phyloP scores from a whole-genome alignment of 805 yeast species.

The Suhomyces pyralidae region DNA sequence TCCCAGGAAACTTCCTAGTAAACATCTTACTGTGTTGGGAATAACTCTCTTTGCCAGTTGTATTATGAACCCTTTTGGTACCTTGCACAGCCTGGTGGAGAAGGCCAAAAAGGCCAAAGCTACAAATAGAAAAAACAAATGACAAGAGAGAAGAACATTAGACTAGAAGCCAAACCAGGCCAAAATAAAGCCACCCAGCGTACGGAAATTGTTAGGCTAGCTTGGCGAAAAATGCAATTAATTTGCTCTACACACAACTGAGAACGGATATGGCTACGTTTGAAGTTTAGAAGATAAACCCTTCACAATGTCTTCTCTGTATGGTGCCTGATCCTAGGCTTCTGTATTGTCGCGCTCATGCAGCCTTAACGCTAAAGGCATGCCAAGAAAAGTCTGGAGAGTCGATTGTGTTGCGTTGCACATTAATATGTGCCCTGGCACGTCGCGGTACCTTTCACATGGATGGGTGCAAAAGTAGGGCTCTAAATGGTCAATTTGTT shows the following conservation, averaged over 20 bases:
- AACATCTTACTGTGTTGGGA: background rate
- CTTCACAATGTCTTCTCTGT: background rate
- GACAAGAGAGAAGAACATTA: too few species aligned
- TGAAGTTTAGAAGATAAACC: too few species aligned
- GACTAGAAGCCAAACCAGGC: too few species aligned
- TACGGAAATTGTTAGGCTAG: too few species aligned
- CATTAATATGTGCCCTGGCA: background rate
- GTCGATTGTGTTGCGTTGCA: background rate
- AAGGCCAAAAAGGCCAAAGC: background rate
- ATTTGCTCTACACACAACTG: too few species aligned
- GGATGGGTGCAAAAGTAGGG: background rate
- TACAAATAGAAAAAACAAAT: constrained; percentile 31
- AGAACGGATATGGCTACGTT: too few species aligned
- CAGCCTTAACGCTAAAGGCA: background rate
- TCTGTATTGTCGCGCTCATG: background rate
- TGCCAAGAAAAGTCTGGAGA: background rate
- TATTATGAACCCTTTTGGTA: background rate
- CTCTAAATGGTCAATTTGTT: too few species aligned
- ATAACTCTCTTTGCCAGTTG: background rate
- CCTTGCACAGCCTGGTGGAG: background rate
- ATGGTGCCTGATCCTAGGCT: background rate
- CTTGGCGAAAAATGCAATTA: too few species aligned
- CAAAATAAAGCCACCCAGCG: too few species aligned
- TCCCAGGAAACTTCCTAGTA: background rate
- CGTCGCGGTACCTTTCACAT: background rate